Percentiles rank a stretch among this genome's conserved stretches.
Evolutionary conservation across 2,329 filamentous ascomycete genomes (phyloP).

Genomic region (Aspergillus sclerotialis): DNA sequence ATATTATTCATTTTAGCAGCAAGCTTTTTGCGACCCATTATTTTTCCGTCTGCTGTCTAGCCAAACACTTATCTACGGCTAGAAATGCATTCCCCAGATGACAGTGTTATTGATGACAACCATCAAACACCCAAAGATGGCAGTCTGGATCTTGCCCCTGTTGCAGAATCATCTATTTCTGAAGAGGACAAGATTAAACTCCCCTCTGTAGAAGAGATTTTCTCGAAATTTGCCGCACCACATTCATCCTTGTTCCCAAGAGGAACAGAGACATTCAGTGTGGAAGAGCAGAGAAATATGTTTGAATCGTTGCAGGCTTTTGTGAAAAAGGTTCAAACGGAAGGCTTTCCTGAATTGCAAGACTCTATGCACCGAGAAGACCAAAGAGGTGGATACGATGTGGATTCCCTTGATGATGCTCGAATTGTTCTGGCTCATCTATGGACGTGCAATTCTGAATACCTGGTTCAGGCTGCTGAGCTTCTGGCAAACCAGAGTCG

Average conservation of each 20-base stretch:
- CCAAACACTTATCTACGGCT: too few relatives aligned
- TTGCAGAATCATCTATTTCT: neutral
- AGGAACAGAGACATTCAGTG: conserved; percentile 11
- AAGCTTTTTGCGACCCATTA: too few relatives aligned
- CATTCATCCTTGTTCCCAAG: conserved; percentile 13
- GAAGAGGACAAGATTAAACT: conserved; percentile 9
- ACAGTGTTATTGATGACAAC: too few relatives aligned
- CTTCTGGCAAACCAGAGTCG: conserved; percentile 36
- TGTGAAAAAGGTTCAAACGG: conserved; percentile 18
- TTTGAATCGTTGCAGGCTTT: conserved; percentile 25
- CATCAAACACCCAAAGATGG: too few relatives aligned
- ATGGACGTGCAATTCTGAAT: conserved; percentile 29
- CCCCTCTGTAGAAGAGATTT: conserved; percentile 19
- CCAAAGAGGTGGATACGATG: too few relatives aligned
- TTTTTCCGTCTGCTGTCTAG: too few relatives aligned
- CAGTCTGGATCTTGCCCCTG: conserved; percentile 1
- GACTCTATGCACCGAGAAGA: too few relatives aligned
- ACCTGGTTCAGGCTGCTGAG: conserved; percentile 30
- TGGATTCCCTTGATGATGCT: too few relatives aligned
- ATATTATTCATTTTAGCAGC: too few relatives aligned
- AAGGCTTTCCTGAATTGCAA: conserved; percentile 17
- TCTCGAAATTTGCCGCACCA: conserved; percentile 15
- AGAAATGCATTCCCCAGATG: too few relatives aligned
- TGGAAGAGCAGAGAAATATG: conserved; percentile 26
- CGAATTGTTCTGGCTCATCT: conserved; percentile 25